phyloP scores from a whole-genome alignment of 345 rosid species.

The Eucalyptus guilfoylei region DNA sequence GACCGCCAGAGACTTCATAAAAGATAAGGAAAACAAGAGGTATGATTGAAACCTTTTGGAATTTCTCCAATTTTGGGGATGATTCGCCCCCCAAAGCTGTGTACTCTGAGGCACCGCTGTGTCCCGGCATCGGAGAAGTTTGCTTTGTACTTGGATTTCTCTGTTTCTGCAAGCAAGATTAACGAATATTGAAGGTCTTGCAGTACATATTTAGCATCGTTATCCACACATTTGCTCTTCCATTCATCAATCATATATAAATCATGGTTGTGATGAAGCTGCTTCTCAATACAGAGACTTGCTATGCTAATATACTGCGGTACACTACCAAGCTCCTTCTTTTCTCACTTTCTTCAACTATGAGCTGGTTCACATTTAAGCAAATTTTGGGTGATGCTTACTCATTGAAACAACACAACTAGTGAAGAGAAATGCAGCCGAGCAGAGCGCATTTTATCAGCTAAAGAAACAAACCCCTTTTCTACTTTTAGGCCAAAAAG shows the following conservation, averaged over 20 bases:
- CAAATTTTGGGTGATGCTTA: not conserved
- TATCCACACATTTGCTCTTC: not conserved
- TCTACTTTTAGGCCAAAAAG: not conserved
- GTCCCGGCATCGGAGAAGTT: conserved; percentile 7
- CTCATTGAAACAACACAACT: not conserved
- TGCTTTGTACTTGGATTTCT: conserved; percentile 3
- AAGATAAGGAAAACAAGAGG: conserved; percentile 65
- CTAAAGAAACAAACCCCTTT: not conserved
- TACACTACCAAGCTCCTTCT: not conserved
- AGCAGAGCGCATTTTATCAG: not conserved
- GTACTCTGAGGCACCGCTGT: not conserved
- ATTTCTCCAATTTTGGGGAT: conserved; percentile 16
- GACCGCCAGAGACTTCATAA: conserved; percentile 64
- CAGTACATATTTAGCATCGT: not conserved
- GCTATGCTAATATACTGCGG: not conserved
- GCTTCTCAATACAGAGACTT: not conserved
- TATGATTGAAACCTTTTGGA: conserved; percentile 35
- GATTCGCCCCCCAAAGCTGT: conserved; percentile 14
- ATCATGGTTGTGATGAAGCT: not conserved
- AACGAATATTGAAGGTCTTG: not conserved
- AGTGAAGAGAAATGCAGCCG: not conserved
- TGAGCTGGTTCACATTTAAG: not conserved
- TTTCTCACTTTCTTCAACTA: not conserved
- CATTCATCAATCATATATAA: not conserved
- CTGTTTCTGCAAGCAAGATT: conserved; percentile 22